Conservation (phyloP, 2,329 filamentous ascomycete species). For the Daldinia sp. region DNA sequence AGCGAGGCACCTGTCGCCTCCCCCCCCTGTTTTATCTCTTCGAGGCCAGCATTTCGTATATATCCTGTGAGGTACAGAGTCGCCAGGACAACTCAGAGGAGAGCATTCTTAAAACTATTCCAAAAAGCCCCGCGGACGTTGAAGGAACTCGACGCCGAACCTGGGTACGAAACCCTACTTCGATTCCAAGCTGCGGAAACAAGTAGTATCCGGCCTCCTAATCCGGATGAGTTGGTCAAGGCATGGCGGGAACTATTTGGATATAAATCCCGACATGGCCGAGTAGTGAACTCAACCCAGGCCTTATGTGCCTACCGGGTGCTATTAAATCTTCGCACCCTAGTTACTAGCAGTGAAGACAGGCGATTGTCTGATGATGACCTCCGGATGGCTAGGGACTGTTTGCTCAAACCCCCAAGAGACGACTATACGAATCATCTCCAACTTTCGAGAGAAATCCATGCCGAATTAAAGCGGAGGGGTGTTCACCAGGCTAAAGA, state of each 20-base stretch:
- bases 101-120: constrained; percentile 71
- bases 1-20: constrained; percentile 37
- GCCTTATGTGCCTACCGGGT: constrained; percentile 67
- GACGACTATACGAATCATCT: constrained; percentile 57
- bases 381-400: constrained; percentile 55
- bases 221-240: constrained; percentile 66
- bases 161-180: constrained; percentile 76
- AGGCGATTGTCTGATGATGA: constrained; percentile 51
- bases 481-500: constrained; percentile 36
- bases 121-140: constrained; percentile 65
- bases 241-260: constrained; percentile 72
- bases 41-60: constrained; percentile 42
- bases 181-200: constrained; percentile 70
- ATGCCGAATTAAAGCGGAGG: constrained; percentile 48
- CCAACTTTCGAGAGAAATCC: constrained; percentile 56
- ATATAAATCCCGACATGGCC: constrained; percentile 57
- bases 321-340: constrained; percentile 64
- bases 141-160: constrained; percentile 70
- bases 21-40: constrained; percentile 18
- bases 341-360: constrained; percentile 32
- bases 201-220: constrained; percentile 70
- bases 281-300: constrained; percentile 70
- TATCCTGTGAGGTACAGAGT: constrained; percentile 44
- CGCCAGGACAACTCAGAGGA: constrained; percentile 49
- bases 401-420: constrained; percentile 53